Conservation (phyloP, 768 basidiomycete genomes). For the Panellus pusillus region DNA sequence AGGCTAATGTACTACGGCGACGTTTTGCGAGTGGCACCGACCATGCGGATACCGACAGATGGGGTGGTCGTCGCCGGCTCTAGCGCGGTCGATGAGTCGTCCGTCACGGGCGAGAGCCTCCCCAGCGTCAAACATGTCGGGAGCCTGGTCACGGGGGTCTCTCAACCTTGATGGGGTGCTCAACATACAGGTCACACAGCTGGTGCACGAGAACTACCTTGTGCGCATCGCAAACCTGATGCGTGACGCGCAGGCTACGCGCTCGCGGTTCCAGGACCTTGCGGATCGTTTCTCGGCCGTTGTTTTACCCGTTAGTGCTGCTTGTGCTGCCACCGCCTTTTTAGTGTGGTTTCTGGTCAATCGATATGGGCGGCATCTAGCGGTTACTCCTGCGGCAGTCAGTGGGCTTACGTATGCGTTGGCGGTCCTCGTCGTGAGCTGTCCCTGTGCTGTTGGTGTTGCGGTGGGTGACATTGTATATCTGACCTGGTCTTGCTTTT, state of each 20-base stretch:
- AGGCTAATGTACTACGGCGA: slow-evolving; percentile 38
- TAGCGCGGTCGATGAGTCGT: slow-evolving; percentile 42
- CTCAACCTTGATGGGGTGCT: slow-evolving; percentile 34
- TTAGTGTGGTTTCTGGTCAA: slow-evolving; percentile 39
- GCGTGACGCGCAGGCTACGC: slow-evolving; percentile 35
- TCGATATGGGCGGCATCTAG: slow-evolving; percentile 27
- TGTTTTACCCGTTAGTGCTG: slow-evolving; percentile 50
- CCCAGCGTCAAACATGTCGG: slow-evolving; percentile 37
- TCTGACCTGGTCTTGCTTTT: background rate
- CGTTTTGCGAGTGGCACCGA: slow-evolving; percentile 33
- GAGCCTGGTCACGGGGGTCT: slow-evolving; percentile 37
- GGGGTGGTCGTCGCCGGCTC: slow-evolving; percentile 35
- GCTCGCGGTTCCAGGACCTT: slow-evolving; percentile 40
- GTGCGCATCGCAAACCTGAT: slow-evolving; percentile 37
- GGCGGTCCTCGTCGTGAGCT: slow-evolving; percentile 50
- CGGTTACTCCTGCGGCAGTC: slow-evolving; percentile 27
- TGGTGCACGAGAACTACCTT: slow-evolving; percentile 42
- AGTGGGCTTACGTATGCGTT: slow-evolving; percentile 51
- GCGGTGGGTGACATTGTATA: slow-evolving; percentile 33
- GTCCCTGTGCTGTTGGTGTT: slow-evolving; percentile 48
- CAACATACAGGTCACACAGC: slow-evolving; percentile 34
- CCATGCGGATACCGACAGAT: slow-evolving; percentile 39
- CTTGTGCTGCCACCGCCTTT: slow-evolving; percentile 37
- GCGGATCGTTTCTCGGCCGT: slow-evolving; percentile 50
- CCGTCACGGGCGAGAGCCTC: slow-evolving; percentile 42